A percentile compares a stretch with the other conserved stretches of the same genome.
Evolutionary conservation across 2,329 filamentous ascomycete species (phyloP).

Genomic region (Fusarium nematophilum): DNA sequence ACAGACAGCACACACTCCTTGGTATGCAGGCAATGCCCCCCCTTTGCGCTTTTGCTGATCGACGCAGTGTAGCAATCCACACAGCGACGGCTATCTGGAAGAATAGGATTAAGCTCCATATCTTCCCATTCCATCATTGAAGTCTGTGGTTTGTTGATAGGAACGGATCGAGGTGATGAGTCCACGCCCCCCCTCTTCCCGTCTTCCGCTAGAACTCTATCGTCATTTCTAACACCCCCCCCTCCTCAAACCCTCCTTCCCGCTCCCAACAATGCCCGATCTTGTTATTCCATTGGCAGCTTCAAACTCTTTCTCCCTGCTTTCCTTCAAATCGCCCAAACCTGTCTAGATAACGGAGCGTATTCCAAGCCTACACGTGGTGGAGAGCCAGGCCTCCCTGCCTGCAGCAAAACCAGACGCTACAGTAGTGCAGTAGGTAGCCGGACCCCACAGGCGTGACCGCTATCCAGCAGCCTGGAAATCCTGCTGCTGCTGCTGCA

Average conservation of each 20-base stretch:
- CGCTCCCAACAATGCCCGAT: background rate
- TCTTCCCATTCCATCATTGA: constrained; percentile 15
- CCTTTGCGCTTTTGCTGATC: background rate
- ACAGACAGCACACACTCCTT: background rate
- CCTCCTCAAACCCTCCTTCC: constrained; percentile 17
- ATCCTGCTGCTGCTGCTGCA: constrained; percentile 34
- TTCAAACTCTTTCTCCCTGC: constrained; percentile 9
- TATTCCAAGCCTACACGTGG: constrained; percentile 15
- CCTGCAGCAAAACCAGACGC: constrained; percentile 20
- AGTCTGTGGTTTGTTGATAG: constrained; percentile 22
- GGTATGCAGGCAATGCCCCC: background rate
- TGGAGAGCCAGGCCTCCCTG: constrained; percentile 33
- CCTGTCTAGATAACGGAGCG: constrained; percentile 5
- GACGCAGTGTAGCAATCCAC: too few species aligned
- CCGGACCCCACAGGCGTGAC: constrained; percentile 32
- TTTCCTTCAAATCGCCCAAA: constrained; percentile 4
- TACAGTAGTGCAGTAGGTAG: constrained; percentile 16
- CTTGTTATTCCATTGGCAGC: constrained; percentile 1
- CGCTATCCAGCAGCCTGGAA: constrained; percentile 35
- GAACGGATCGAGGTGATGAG: constrained; percentile 12
- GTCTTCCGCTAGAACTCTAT: constrained; percentile 10
- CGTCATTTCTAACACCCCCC: constrained; percentile 31
- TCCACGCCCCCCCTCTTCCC: constrained; percentile 26
- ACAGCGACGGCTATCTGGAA: too few species aligned
- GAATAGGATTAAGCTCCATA: constrained; percentile 20